Conservation (phyloP, 768 basidiomycete species). For the Phylloporus scabripes region DNA sequence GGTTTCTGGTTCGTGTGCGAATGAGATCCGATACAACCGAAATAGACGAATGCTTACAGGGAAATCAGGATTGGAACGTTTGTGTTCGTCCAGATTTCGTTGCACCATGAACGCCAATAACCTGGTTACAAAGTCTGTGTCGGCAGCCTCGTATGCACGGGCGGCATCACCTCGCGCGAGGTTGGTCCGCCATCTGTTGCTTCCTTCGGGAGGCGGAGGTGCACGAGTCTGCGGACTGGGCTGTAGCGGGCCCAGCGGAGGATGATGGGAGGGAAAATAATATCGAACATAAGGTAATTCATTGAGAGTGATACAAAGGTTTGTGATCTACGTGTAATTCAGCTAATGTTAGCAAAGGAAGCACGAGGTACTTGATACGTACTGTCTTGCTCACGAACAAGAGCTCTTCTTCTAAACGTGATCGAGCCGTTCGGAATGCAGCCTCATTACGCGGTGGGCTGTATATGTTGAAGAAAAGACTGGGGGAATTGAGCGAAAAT, state of each 20-base stretch:
- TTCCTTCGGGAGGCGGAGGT: constrained; percentile 58
- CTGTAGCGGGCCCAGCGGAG: constrained; percentile 79
- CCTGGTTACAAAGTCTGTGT: constrained; percentile 74
- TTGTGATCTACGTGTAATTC: constrained; percentile 58
- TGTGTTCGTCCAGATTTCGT: constrained; percentile 77
- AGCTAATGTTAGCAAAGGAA: constrained; percentile 3
- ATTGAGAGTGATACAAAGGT: constrained; percentile 82
- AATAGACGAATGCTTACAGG: constrained; percentile 49
- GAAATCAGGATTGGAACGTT: constrained; percentile 80
- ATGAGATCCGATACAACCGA: constrained; percentile 1
- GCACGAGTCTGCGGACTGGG: constrained; percentile 59
- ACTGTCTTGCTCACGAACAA: constrained; percentile 69
- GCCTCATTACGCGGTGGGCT: constrained; percentile 74
- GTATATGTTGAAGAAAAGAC: constrained; percentile 83
- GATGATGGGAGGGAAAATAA: constrained; percentile 78
- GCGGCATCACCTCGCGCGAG: constrained; percentile 69
- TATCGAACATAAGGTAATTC: constrained; percentile 94
- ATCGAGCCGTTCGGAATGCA: constrained; percentile 60
- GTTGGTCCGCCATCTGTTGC: constrained; percentile 73
- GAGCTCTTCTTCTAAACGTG: constrained; percentile 84
- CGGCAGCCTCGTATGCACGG: constrained; percentile 62
- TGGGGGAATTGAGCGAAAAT: constrained; percentile 75
- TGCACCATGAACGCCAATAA: constrained; percentile 85
- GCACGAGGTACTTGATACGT: not conserved
- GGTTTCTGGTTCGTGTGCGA: constrained; percentile 38